These are phyloP conservation scores for Candida boidinii DNA, from an alignment of 805 yeast genomes.

Conservation along the genomic window DNA sequence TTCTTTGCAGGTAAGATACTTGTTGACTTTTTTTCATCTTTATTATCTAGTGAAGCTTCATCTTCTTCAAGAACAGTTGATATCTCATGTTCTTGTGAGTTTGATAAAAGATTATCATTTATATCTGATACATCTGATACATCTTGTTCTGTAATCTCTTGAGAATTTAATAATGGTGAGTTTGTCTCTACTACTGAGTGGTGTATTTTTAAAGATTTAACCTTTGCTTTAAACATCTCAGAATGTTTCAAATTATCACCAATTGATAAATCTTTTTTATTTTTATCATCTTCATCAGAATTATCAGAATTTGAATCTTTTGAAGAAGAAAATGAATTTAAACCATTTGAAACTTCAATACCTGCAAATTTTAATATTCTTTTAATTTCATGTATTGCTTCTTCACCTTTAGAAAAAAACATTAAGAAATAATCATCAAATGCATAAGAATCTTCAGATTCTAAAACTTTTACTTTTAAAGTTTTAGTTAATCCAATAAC, in stretches of 20 bases:
- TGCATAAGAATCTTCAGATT: constrained; percentile 41
- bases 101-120: too few species aligned
- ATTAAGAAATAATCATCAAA: constrained; percentile 66
- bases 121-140: too few species aligned
- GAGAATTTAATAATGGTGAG: constrained; percentile 2
- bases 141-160: too few species aligned
- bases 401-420: constrained; percentile 47
- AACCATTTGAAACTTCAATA: constrained; percentile 13
- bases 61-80: too few species aligned
- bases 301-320: not conserved
- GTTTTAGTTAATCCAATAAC: constrained; percentile 51
- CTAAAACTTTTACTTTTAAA: constrained; percentile 53
- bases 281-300: constrained; percentile 15
- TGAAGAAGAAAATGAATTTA: too few species aligned
- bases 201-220: constrained; percentile 14
- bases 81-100: too few species aligned
- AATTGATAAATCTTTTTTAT: constrained; percentile 2
- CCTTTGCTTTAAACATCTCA: constrained; percentile 15
- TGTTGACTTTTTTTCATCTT: too few species aligned
- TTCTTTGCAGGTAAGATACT: too few species aligned
- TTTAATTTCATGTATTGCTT: constrained; percentile 31
- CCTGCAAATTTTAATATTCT: constrained; percentile 28
- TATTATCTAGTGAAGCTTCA: too few species aligned
- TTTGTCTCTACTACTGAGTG: constrained; percentile 18
- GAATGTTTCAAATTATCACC: too few species aligned